phyloP scores from a whole-genome alignment of 148 eudicot species.

The Pharnaceum exiguum region DNA sequence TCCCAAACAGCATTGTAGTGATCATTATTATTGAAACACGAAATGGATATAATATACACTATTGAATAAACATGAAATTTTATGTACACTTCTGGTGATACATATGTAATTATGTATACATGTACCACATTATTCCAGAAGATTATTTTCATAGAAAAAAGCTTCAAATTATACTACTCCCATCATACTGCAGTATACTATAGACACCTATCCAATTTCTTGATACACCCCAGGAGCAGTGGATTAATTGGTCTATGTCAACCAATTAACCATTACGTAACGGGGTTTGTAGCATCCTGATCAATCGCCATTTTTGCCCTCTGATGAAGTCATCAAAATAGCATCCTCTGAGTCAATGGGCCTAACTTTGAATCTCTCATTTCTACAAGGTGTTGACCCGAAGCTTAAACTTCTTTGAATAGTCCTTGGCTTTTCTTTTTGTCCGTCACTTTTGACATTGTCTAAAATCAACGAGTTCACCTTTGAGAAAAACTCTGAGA shows the following conservation, averaged over 20 bases:
- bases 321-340: slow-evolving; percentile 1
- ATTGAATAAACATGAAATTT: too few species aligned
- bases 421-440: not conserved
- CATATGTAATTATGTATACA: too few species aligned
- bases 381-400: slow-evolving; percentile 9
- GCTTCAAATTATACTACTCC: too few species aligned
- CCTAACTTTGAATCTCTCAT: slow-evolving; percentile 20
- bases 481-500: slow-evolving; percentile 23
- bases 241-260: too few species aligned
- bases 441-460: not conserved
- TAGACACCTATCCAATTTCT: too few species aligned
- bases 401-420: slow-evolving; percentile 24
- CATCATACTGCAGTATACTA: too few species aligned
- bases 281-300: not conserved
- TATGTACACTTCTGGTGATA: too few species aligned
- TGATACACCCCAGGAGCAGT: not conserved
- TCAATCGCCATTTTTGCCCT: not conserved
- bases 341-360: slow-evolving; percentile 22
- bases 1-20: too few species aligned
- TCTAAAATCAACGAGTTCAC: slow-evolving; percentile 21
- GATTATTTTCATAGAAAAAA: too few species aligned
- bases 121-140: too few species aligned
- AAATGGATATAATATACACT: too few species aligned
- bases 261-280: not conserved
- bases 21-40: too few species aligned